Evolutionary conservation across 2,329 filamentous ascomycete genomes (phyloP).

Genomic region (Trichoderma breve): DNA sequence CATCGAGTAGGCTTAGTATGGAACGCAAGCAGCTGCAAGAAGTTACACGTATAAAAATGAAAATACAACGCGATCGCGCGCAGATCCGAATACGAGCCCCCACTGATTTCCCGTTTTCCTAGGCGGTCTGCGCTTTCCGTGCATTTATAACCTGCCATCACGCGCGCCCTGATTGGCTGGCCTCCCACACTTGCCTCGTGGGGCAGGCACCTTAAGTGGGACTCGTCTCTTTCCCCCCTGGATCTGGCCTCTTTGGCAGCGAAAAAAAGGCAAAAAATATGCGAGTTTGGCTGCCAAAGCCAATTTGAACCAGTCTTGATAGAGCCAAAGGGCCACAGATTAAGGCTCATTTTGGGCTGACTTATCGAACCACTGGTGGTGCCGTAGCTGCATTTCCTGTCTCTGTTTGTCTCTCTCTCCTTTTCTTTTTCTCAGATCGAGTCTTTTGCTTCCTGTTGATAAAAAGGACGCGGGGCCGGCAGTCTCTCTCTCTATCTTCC

Average conservation of each 20-base stretch:
- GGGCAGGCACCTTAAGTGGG: neutral
- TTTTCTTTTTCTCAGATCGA: neutral
- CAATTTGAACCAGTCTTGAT: slow-evolving; percentile 1
- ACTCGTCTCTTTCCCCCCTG: neutral
- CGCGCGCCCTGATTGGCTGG: neutral
- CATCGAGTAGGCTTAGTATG: neutral
- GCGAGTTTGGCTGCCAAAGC: neutral
- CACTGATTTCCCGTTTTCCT: neutral
- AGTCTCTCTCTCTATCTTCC: neutral
- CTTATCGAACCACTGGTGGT: slow-evolving; percentile 19
- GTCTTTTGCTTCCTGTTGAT: neutral
- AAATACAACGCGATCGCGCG: neutral
- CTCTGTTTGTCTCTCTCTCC: neutral
- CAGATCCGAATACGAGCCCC: slow-evolving; percentile 13
- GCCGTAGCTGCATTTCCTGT: neutral
- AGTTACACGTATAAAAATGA: neutral
- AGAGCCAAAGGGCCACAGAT: neutral
- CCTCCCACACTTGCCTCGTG: neutral
- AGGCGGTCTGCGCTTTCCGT: slow-evolving; percentile 12
- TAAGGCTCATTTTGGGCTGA: slow-evolving; percentile 17
- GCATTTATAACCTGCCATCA: neutral
- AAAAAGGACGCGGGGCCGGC: slow-evolving; percentile 10
- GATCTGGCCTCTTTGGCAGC: neutral
- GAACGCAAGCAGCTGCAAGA: neutral
- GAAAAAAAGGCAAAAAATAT: slow-evolving; percentile 8